phyloP scores from a whole-genome alignment of 2,329 filamentous ascomycete genomes.

The Akanthomyces lecanii region DNA sequence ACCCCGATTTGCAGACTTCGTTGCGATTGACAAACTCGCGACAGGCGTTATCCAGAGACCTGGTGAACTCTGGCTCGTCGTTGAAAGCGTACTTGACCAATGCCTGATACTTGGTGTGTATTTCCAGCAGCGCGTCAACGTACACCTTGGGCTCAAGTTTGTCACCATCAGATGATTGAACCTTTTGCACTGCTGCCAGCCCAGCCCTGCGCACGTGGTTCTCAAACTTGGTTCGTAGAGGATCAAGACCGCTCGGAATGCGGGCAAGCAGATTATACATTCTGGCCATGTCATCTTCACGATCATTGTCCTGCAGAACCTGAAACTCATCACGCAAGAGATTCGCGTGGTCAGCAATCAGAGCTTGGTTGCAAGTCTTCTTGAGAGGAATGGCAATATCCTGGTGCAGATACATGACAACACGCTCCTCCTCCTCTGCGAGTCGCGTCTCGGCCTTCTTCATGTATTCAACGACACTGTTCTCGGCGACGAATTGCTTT shows the following conservation, averaged over 20 bases:
- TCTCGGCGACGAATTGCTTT: slow-evolving; percentile 89
- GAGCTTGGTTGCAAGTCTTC: slow-evolving; percentile 79
- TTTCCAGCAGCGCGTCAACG: slow-evolving; percentile 89
- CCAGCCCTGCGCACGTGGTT: slow-evolving; percentile 89
- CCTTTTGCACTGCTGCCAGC: slow-evolving; percentile 82
- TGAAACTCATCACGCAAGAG: slow-evolving; percentile 96
- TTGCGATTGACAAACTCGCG: slow-evolving; percentile 98
- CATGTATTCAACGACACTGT: slow-evolving; percentile 98
- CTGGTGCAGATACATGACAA: slow-evolving; percentile 83
- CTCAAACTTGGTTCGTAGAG: slow-evolving; percentile 82
- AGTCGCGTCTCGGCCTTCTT: slow-evolving; percentile 93
- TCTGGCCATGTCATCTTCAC: slow-evolving; percentile 88
- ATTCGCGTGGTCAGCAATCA: slow-evolving; percentile 82
- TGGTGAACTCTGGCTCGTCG: slow-evolving; percentile 93
- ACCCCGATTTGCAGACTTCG: slow-evolving; percentile 88
- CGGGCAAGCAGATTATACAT: slow-evolving; percentile 92
- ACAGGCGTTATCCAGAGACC: slow-evolving; percentile 94
- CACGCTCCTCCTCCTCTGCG: slow-evolving; percentile 90
- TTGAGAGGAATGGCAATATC: slow-evolving; percentile 84
- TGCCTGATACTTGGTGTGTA: slow-evolving; percentile 87
- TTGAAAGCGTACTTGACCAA: slow-evolving; percentile 90
- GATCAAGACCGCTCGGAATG: slow-evolving; percentile 88
- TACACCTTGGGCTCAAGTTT: slow-evolving; percentile 95
- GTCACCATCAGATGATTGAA: slow-evolving; percentile 78
- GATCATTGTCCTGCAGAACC: slow-evolving; percentile 84